Evolutionary conservation across 768 basidiomycete genomes (phyloP), one percentile per base, ranked within the genome.

Genomic region (Trametes elegans): DNA sequence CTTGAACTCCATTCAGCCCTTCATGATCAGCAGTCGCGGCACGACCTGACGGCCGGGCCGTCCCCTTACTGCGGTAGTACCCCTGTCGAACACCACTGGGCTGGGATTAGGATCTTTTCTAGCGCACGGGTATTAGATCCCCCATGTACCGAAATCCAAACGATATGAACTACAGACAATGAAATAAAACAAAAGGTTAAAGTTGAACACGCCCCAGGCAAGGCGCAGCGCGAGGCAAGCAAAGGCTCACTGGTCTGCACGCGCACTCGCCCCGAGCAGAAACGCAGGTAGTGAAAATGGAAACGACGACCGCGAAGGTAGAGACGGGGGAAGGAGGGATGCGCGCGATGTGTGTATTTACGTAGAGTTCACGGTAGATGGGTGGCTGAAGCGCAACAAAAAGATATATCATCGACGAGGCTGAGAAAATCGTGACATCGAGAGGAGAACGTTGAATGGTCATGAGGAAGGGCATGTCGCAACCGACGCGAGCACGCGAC

Each of bases 111-210:
- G 27, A 40, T 27, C 49, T 55, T 39, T 60, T 64, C 55, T 61
- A 64, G 61, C 62, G 64, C 64, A 63, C 62, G 67, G 68, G 70
- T 69, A 71, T 72, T 64, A 69, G 66, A 70, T 65, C 67, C 63
- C 66, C 67, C 67, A 63, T 54, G 62, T 64, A 66, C 68, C 71
- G 65, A 66, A 67, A 64, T 66, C 66, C 64, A 62, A 64, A 58
- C 59, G 44, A 64, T 70, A 72, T 62, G 61, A 64, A 72, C 66
- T 69, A 73, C 68, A 71, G 63, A 69, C 62, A 65, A 60, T 59
- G 49, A 59, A 59, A 58, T 51, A 59, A 48, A 59, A 61, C 60
- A 57, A 48, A 59, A 60, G 57, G 57, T 51, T 50, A 43, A 61
- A 57, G 57, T 58, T 61, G 52, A 45, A 54, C 24, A 34, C 14